Evolutionary conservation across 495 filamentous ascomycete species (phyloP), one percentile per base, ranked within the genome.

Genomic region (Aspergillus nanangensis): DNA sequence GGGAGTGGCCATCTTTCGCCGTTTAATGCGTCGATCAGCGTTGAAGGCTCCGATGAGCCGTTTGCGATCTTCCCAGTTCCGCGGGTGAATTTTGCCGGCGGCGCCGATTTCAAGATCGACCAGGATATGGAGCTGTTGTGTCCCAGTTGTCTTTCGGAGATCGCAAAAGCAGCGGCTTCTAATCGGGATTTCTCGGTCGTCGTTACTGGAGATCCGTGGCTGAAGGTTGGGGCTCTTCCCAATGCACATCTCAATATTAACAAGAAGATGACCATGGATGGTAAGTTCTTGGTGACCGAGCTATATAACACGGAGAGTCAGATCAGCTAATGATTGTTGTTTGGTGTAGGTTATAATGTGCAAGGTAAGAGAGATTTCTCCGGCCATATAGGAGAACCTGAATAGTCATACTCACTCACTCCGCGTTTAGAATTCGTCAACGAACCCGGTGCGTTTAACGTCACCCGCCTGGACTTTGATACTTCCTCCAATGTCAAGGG

Each of bases 161-260:
- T 66, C 37, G 57, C 55, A 10, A 34, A 45, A n/a, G 24, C 39
- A 5, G 55, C 55, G 1, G 60, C 48, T n/a, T 48, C 57, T 9
- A 57, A 57, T 27, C 25, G 58, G n/a, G 55, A 43, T n/a, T 50
- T 61, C 27, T 37, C 43, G 0, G 36, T 63, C 4, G n/a, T 61
- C 44, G 33, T 57, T 4, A 56, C 52, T 1, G 62, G 57, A 9
- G 38, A 52, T 1, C 55, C 60, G 4, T 45, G 57, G 24, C 35
- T 66, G 36, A 57, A 57, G 10, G 9, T 59, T 11, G 50, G 50
- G 2, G 52, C n/a, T 1, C 38, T 66, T 1, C 62, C 62, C 0
- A 66, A 53, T 3, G 53, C 55, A 9, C 57, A 58, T 47, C 47
- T 66, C 23, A 36, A 63, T 46, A 61, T 66, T 22, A 50, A 61